phyloP scores from a whole-genome alignment of 2,329 filamentous ascomycete species.

The Onygena corvina region DNA sequence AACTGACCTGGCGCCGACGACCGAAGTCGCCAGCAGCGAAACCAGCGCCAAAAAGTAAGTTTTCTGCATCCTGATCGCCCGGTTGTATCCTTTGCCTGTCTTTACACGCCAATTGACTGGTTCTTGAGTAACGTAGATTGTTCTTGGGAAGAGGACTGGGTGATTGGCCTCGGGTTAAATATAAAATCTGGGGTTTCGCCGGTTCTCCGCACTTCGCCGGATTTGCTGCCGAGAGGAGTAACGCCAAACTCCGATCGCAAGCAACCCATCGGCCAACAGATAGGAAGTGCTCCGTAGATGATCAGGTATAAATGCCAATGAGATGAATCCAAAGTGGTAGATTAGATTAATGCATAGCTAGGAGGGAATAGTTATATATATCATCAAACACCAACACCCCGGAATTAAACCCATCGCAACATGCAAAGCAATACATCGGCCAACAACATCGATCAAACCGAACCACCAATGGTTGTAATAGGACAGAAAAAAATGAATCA shows the following conservation, averaged over 20 bases:
- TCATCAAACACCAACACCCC: neutral
- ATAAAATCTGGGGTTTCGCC: neutral
- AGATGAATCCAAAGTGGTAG: neutral
- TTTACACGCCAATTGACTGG: neutral
- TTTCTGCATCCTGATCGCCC: neutral
- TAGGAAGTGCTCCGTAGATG: too few species aligned
- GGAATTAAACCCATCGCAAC: neutral
- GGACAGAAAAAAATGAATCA: neutral
- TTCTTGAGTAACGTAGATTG: neutral
- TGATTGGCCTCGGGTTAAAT: too few species aligned
- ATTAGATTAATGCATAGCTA: neutral
- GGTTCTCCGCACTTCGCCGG: constrained; percentile 1
- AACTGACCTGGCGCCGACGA: neutral
- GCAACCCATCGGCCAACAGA: neutral
- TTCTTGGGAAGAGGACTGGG: neutral
- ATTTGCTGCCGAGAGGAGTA: neutral
- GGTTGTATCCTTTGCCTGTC: neutral
- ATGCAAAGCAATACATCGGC: neutral
- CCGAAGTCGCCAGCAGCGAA: neutral
- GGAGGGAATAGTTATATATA: constrained; percentile 3
- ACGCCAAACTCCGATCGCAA: neutral
- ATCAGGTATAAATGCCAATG: neutral
- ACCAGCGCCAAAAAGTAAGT: constrained; percentile 1
- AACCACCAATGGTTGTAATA: neutral
- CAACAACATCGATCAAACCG: neutral